A percentile compares a stretch with the other conserved stretches of the same genome.
Evolutionary conservation across 305 asterid species (phyloP).

Genomic region (Euphrasia arctica): DNA sequence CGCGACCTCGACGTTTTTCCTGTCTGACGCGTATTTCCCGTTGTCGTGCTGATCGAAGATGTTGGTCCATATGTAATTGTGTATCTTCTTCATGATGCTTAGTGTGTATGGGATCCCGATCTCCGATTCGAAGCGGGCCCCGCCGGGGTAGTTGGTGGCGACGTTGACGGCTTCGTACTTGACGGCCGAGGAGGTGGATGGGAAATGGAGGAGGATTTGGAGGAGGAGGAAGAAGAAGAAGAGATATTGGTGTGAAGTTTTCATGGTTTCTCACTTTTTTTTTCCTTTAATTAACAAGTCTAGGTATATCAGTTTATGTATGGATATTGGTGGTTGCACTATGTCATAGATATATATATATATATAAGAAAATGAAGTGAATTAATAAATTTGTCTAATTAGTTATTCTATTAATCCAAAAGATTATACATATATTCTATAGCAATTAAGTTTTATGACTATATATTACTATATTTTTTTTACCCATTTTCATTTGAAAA

Average conservation of each 20-base stretch:
- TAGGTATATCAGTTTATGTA: no score
- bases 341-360: no score
- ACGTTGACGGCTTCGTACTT: conserved; percentile 41
- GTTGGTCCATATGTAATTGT: conserved; percentile 44
- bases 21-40: conserved; percentile 17
- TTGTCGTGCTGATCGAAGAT: conserved; percentile 39
- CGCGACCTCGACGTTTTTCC: conserved; percentile 33
- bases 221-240: conserved; percentile 6
- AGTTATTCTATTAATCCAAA: no score
- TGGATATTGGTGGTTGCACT: no score
- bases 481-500: no score
- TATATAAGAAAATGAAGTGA: no score
- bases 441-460: no score
- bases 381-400: no score
- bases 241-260: not conserved
- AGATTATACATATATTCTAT: no score
- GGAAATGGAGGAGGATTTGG: not conserved
- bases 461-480: no score
- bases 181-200: conserved; percentile 28
- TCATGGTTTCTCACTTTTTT: conserved; percentile 4
- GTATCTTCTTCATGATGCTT: conserved; percentile 30
- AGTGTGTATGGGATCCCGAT: conserved; percentile 42
- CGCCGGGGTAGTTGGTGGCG: conserved; percentile 46
- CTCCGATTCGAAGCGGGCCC: conserved; percentile 40
- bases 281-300: no score